phyloP scores from a whole-genome alignment of 2,329 filamentous ascomycete species.

The Scedosporium aurantiacum region DNA sequence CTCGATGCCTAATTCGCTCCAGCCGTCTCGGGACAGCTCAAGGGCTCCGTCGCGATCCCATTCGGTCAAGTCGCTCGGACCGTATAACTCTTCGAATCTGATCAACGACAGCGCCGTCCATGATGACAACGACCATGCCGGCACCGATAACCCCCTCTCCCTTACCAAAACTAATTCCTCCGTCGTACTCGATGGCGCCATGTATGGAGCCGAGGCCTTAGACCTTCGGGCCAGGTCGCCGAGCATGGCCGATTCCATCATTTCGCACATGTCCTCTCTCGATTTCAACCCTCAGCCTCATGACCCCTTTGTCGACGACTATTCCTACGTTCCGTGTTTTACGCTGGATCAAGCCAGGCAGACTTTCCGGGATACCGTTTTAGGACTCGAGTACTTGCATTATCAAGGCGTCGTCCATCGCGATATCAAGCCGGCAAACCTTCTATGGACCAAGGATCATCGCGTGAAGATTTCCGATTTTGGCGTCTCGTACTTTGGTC shows the following conservation, averaged over 20 bases:
- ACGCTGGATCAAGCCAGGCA: constrained; percentile 72
- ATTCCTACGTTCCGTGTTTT: constrained; percentile 87
- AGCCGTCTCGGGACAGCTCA: constrained; percentile 30
- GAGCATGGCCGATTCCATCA: constrained; percentile 69
- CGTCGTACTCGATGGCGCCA: constrained; percentile 60
- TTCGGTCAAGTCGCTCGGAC: constrained; percentile 29
- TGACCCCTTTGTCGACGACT: constrained; percentile 70
- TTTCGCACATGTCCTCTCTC: constrained; percentile 57
- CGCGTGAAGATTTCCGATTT: constrained; percentile 98
- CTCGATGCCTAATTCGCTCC: constrained; percentile 28
- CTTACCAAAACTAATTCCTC: constrained; percentile 40
- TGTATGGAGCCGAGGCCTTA: constrained; percentile 60
- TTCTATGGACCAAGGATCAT: constrained; percentile 75
- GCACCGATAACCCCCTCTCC: constrained; percentile 8
- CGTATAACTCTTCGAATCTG: background rate
- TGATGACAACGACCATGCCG: background rate
- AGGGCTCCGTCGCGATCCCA: constrained; percentile 34
- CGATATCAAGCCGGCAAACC: constrained; percentile 81
- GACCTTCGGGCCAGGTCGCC: constrained; percentile 57
- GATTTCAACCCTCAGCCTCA: constrained; percentile 47
- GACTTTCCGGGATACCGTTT: constrained; percentile 83
- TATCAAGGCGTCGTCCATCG: constrained; percentile 77
- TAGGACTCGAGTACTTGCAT: constrained; percentile 87
- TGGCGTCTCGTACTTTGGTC: constrained; percentile 92
- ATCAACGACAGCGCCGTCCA: background rate